phyloP scores from a whole-genome alignment of 805 yeast genomes.

The Torulaspora quercuum region DNA sequence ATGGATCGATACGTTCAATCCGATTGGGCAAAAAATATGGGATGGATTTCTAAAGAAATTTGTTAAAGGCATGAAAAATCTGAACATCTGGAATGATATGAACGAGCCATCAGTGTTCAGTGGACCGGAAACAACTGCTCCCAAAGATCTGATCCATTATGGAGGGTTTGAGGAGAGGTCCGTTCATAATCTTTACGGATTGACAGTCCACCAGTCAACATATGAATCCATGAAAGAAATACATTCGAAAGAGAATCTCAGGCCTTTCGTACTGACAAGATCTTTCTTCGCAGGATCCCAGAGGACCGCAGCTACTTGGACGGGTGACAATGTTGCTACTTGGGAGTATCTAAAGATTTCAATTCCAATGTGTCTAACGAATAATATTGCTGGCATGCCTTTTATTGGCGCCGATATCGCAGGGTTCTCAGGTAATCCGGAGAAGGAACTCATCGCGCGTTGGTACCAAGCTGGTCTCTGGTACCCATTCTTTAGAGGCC shows the following conservation, averaged over 20 bases:
- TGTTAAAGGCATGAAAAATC: slow-evolving; percentile 52
- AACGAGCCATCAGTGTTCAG: slow-evolving; percentile 93
- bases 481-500: slow-evolving; percentile 96
- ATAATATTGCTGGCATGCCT: slow-evolving; percentile 81
- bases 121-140: slow-evolving; percentile 92
- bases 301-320: slow-evolving; percentile 91
- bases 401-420: slow-evolving; percentile 97
- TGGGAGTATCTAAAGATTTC: slow-evolving; percentile 85
- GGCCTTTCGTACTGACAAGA: slow-evolving; percentile 88
- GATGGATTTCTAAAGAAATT: slow-evolving; percentile 48
- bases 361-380: slow-evolving; percentile 81
- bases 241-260: slow-evolving; percentile 41
- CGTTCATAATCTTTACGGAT: slow-evolving; percentile 81
- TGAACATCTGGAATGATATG: slow-evolving; percentile 97
- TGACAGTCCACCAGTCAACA: slow-evolving; percentile 77
- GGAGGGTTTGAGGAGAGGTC: slow-evolving; percentile 90
- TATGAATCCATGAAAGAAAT: slow-evolving; percentile 59
- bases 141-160: slow-evolving; percentile 72
- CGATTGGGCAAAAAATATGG: slow-evolving; percentile 62
- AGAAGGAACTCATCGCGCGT: slow-evolving; percentile 71
- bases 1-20: slow-evolving; percentile 86
- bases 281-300: slow-evolving; percentile 91
- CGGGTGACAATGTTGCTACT: slow-evolving; percentile 91
- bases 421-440: slow-evolving; percentile 91
- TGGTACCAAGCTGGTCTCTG: slow-evolving; percentile 97